These are phyloP conservation scores for Micromonas pusilla DNA, from an alignment of 139 green algal species.

Conservation along the genomic window DNA sequence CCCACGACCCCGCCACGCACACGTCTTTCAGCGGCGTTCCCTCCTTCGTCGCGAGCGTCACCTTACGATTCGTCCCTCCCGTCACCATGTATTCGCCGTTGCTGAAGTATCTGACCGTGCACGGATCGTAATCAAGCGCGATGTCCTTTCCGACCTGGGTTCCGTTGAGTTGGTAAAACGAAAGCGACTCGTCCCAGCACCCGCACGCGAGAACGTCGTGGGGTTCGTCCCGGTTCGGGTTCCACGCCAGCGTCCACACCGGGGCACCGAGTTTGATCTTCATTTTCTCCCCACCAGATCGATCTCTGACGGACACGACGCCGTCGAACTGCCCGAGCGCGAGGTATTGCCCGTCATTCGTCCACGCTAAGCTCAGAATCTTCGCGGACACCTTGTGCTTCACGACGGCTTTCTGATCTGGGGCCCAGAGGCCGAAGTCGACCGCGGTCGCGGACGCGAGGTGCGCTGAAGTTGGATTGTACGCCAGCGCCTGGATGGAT, in stretches of 20 bases:
- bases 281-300: slow-evolving; percentile 57
- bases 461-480: slow-evolving; percentile 60
- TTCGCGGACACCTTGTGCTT: slow-evolving; percentile 66
- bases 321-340: slow-evolving; percentile 69
- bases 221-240: slow-evolving; percentile 18
- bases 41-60: slow-evolving; percentile 55
- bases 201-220: slow-evolving; percentile 53
- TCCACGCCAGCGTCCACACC: slow-evolving; percentile 57
- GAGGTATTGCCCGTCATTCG: slow-evolving; percentile 61
- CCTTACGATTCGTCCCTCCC: slow-evolving; percentile 53
- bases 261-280: slow-evolving; percentile 51
- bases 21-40: slow-evolving; percentile 58
- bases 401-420: slow-evolving; percentile 70
- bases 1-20: slow-evolving; percentile 46
- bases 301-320: slow-evolving; percentile 61
- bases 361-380: slow-evolving; percentile 63
- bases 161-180: slow-evolving; percentile 61
- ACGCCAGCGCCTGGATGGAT: slow-evolving; percentile 65
- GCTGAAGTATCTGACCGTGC: slow-evolving; percentile 50
- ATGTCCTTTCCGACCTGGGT: slow-evolving; percentile 55
- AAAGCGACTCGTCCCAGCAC: slow-evolving; percentile 63
- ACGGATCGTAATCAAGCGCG: slow-evolving; percentile 48
- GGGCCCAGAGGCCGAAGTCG: slow-evolving; percentile 76
- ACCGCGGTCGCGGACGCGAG: slow-evolving; percentile 60
- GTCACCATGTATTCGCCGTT: slow-evolving; percentile 58